Evolutionary conservation across 805 yeast genomes (phyloP).

Genomic region (Saccharomycopsis microspora): DNA sequence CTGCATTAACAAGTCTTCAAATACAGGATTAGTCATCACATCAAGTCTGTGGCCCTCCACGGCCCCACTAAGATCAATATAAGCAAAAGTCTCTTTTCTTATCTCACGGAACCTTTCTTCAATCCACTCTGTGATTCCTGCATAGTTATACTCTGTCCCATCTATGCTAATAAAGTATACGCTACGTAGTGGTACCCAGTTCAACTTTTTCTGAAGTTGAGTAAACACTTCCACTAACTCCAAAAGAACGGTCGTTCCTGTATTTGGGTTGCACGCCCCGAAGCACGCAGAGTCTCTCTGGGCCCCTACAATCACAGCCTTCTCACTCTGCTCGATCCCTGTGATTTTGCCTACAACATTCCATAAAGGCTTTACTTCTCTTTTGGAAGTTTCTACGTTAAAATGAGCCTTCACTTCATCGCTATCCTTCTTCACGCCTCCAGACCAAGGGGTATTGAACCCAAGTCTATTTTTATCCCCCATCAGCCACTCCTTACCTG

Average conservation of each 20-base stretch:
- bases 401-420: conserved; percentile 17
- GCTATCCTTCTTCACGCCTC: conserved; percentile 19
- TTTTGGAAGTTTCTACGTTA: conserved; percentile 30
- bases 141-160: conserved; percentile 67
- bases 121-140: conserved; percentile 76
- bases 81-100: conserved; percentile 50
- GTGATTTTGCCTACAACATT: conserved; percentile 67
- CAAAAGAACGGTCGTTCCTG: conserved; percentile 64
- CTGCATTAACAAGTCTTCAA: conserved; percentile 28
- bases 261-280: conserved; percentile 64
- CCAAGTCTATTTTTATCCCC: conserved; percentile 13
- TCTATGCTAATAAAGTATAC: conserved; percentile 80
- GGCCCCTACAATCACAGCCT: conserved; percentile 72
- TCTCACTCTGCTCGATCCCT: conserved; percentile 71
- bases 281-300: conserved; percentile 64
- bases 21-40: conserved; percentile 53
- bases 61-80: conserved; percentile 60
- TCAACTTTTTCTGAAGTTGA: conserved; percentile 45
- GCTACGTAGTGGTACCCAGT: conserved; percentile 78
- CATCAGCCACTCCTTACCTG: conserved; percentile 24
- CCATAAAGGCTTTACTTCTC: conserved; percentile 58
- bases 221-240: conserved; percentile 64
- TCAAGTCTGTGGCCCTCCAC: conserved; percentile 41
- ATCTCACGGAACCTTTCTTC: conserved; percentile 44
- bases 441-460: conserved; percentile 32